A percentile compares a stretch with the other conserved stretches of the same genome.
These are phyloP conservation scores for Fistulina hepatica DNA, from an alignment of 1,284 basidiomycete species.

Conservation along the genomic window DNA sequence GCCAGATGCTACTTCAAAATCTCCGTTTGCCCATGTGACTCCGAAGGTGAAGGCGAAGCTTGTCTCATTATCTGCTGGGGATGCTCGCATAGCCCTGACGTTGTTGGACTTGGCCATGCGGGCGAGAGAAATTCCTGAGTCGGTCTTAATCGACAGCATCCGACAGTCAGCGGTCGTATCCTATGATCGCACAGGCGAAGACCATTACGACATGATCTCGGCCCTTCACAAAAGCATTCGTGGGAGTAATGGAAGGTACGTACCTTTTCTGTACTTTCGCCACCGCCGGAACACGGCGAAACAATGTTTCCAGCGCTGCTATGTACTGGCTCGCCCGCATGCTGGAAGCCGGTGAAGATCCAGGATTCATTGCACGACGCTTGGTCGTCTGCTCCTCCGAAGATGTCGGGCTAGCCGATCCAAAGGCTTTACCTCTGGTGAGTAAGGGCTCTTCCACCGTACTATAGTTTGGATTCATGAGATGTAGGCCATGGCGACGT, in stretches of 20 bases:
- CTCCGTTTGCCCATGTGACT: conserved; percentile 36
- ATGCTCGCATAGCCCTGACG: conserved; percentile 61
- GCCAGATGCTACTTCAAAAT: conserved; percentile 13
- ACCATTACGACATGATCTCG: conserved; percentile 79
- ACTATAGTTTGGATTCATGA: conserved; percentile 3
- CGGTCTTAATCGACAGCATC: conserved; percentile 36
- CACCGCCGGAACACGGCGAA: too few relatives aligned
- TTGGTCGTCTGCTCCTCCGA: conserved; percentile 81
- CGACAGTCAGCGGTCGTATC: conserved; percentile 46
- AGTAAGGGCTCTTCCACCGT: conserved; percentile 14
- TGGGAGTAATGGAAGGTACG: conserved; percentile 71
- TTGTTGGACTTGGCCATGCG: conserved; percentile 51
- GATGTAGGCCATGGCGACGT: conserved; percentile 60
- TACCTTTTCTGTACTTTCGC: too few relatives aligned
- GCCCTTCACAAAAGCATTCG: conserved; percentile 83
- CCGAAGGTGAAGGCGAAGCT: conserved; percentile 39
- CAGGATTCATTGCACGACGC: conserved; percentile 73
- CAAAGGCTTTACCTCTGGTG: conserved; percentile 61
- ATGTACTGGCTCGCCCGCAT: conserved; percentile 86
- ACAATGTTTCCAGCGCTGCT: conserved; percentile 68
- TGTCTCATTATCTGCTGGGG: conserved; percentile 49
- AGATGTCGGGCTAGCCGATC: conserved; percentile 75
- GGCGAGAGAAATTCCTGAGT: conserved; percentile 32
- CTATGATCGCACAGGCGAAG: conserved; percentile 70
- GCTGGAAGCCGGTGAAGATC: conserved; percentile 81